phyloP scores from a whole-genome alignment of 169 alveolate species.

The Eimeria maxima region DNA sequence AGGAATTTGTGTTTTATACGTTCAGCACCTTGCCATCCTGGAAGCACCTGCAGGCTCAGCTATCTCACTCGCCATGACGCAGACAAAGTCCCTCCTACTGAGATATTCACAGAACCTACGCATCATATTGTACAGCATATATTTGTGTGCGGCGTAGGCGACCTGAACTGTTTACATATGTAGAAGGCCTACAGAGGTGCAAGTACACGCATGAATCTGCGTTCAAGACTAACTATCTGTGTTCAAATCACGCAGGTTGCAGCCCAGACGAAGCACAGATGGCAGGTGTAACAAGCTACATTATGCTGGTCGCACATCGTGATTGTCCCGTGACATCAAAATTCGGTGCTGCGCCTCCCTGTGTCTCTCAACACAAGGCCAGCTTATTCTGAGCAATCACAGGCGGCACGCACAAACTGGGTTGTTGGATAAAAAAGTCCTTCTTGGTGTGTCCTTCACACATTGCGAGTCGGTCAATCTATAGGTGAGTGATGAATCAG shows the following conservation, averaged over 20 bases:
- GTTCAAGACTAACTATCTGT: background rate
- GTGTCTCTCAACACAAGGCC: background rate
- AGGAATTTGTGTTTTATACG: background rate
- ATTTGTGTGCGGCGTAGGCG: background rate
- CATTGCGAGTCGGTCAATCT: background rate
- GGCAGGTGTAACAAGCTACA: background rate
- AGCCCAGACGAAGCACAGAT: background rate
- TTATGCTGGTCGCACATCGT: background rate
- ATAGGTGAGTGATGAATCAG: background rate
- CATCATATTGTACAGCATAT: background rate
- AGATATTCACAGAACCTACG: background rate
- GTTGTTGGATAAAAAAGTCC: background rate
- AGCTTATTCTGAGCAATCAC: background rate
- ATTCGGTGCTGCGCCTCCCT: background rate
- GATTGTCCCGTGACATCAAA: background rate
- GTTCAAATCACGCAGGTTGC: background rate
- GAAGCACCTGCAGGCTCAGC: background rate
- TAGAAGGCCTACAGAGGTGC: background rate
- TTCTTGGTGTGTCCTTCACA: background rate
- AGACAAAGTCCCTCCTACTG: background rate
- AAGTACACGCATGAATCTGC: background rate
- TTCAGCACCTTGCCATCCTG: background rate
- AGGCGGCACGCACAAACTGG: conserved; percentile 5
- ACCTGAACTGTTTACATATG: background rate
- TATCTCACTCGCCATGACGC: background rate